Evolutionary conservation across 805 yeast species (phyloP).

Genomic region (Metschnikowia arizonensis): DNA sequence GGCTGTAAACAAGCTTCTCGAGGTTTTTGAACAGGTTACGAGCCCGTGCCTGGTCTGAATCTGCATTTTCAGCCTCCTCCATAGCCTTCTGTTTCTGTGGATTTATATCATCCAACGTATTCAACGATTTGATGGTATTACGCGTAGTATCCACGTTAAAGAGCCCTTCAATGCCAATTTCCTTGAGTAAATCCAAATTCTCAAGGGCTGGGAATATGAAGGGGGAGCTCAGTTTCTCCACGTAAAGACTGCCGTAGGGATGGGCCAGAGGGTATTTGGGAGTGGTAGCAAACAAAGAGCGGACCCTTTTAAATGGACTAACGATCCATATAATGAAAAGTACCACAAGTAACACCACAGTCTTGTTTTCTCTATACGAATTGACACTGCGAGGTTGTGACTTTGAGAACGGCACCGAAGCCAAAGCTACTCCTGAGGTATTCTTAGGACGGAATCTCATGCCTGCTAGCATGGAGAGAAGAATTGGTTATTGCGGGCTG

Average conservation of each 20-base stretch:
- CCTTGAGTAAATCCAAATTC: slow-evolving; percentile 58
- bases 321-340: slow-evolving; percentile 13
- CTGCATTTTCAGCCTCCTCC: slow-evolving; percentile 47
- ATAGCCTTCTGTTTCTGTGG: slow-evolving; percentile 30
- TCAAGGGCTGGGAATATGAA: slow-evolving; percentile 74
- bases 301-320: slow-evolving; percentile 8
- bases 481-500: too few species aligned
- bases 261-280: slow-evolving; percentile 29
- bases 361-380: slow-evolving; percentile 9
- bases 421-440: slow-evolving; percentile 5
- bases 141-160: slow-evolving; percentile 41
- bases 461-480: slow-evolving; percentile 7
- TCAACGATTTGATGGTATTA: slow-evolving; percentile 35
- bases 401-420: slow-evolving; percentile 5
- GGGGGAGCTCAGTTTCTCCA: slow-evolving; percentile 44
- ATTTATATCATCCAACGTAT: slow-evolving; percentile 42
- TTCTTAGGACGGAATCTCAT: slow-evolving; percentile 18
- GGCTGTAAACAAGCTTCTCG: slow-evolving; percentile 52
- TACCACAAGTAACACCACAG: slow-evolving; percentile 5
- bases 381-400: background rate
- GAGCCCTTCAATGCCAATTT: slow-evolving; percentile 45
- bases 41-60: slow-evolving; percentile 41
- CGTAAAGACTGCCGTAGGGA: slow-evolving; percentile 29
- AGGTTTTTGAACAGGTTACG: slow-evolving; percentile 60
- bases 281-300: background rate